Evolutionary conservation across 2,329 filamentous ascomycete genomes (phyloP), one percentile per base, ranked within the genome.

Genomic region (Colletotrichum sp.): DNA sequence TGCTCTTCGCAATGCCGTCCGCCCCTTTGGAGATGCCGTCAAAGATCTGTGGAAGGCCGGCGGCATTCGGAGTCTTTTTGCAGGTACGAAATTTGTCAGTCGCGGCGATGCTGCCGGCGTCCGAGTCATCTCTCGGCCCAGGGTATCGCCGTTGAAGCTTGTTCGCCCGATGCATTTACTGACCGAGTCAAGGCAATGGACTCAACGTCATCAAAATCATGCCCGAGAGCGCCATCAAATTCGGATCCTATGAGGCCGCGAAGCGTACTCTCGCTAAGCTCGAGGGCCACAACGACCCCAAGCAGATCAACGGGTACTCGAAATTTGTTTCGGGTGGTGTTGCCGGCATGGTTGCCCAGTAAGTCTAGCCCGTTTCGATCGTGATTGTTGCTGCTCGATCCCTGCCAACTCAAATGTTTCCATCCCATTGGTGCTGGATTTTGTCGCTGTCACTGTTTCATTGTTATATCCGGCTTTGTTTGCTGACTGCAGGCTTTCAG

Each of bases 191-290:
- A 73, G 96, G 97, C 48, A 99, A 99, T 82, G 97, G 97, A 5
- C 88, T 99, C 79, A 99, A 99, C 80, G 96, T 99, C 4, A 85
- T 98, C 81, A 99, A 99, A 85, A 97, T 99, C 76, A 98, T 99
- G 95, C 97, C 97, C 0, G 97, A 99, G 86, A 98, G 96, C 32
- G 96, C 97, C 30, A 98, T 99, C 83, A 98, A 98, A 85, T 99
- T 99, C 83, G 97, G 97, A 76, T 96, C 96, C 24, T 99, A 98
- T 82, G 97, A 99, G 91, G 96, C 95, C 67, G 94, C 96, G 10
- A 99, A 99, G 88, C 93, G 95, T 77, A 92, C 94, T 6, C 92
- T 99, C 76, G 95, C 96, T 65, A 93, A 92, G 75, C 85, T 98
- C 67, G 97, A 99, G 88, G 97, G 97, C 8, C 96, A 98, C 81